phyloP scores from a whole-genome alignment of 176 grass and related monocot genomes.

The Elymus sibiricus region DNA sequence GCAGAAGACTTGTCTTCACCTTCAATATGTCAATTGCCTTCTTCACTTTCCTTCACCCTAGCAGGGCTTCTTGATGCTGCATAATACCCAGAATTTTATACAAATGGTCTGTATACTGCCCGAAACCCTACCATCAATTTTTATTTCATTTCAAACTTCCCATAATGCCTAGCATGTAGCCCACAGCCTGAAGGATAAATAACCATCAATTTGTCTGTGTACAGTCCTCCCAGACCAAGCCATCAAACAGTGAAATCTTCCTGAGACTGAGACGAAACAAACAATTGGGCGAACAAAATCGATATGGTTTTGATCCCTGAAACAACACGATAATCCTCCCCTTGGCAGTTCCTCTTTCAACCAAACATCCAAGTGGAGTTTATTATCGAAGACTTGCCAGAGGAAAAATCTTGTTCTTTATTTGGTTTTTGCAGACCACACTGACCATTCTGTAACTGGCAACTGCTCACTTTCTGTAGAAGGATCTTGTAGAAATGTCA shows the following conservation, averaged over 20 bases:
- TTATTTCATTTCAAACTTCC: background rate
- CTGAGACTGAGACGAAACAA: background rate
- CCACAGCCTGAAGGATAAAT: background rate
- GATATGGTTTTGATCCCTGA: background rate
- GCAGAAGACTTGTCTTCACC: background rate
- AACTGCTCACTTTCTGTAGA: background rate
- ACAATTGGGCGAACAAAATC: background rate
- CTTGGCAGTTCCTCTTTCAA: background rate
- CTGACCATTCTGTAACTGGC: background rate
- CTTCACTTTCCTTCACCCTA: background rate
- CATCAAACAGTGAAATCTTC: background rate
- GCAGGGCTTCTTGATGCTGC: no score
- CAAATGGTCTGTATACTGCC: background rate
- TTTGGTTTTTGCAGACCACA: background rate
- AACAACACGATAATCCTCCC: background rate
- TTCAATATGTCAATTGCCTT: background rate
- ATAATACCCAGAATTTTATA: background rate
- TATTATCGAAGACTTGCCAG: background rate
- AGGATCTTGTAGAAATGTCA: background rate
- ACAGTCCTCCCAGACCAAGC: background rate
- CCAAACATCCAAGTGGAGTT: background rate
- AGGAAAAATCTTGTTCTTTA: background rate
- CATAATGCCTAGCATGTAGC: background rate
- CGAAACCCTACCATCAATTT: background rate
- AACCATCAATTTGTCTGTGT: background rate